Conservation (phyloP, 1,139 yeast species). For the Blastobotrys malaysiensis region DNA sequence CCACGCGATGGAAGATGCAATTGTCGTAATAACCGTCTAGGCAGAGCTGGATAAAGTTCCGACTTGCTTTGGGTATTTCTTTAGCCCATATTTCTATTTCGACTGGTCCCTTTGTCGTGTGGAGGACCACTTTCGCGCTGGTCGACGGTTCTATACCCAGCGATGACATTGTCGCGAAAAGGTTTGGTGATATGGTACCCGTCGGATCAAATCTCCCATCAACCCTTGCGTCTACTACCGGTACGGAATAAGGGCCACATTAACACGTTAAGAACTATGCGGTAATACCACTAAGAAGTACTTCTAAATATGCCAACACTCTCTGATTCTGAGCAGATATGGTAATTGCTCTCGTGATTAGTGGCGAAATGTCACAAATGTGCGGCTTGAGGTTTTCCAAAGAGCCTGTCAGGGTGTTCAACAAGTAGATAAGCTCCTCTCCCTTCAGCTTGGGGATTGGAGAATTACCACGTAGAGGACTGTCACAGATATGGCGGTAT, state of each 20-base stretch:
- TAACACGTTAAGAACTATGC: background rate
- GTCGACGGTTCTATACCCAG: slow-evolving; percentile 48
- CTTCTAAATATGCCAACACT: slow-evolving; percentile 5
- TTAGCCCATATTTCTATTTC: slow-evolving; percentile 67
- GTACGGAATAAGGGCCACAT: no score
- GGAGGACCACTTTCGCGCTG: slow-evolving; percentile 51
- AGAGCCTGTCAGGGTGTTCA: slow-evolving; percentile 14
- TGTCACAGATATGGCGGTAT: slow-evolving; percentile 48
- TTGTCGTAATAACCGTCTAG: slow-evolving; percentile 41
- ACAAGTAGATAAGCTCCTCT: slow-evolving; percentile 38
- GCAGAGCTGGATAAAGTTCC: slow-evolving; percentile 48
- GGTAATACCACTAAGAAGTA: slow-evolving; percentile 1
- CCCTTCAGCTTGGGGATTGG: slow-evolving; percentile 53
- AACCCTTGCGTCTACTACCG: background rate
- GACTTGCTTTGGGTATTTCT: slow-evolving; percentile 52
- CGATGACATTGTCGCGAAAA: slow-evolving; percentile 1
- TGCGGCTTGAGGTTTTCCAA: background rate
- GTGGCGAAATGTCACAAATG: slow-evolving; percentile 2
- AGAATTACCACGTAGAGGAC: slow-evolving; percentile 43
- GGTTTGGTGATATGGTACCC: background rate
- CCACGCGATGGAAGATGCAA: slow-evolving; percentile 39
- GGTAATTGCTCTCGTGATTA: slow-evolving; percentile 7
- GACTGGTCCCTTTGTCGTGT: slow-evolving; percentile 57
- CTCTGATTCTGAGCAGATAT: slow-evolving; percentile 6
- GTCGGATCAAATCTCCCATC: background rate